Conservation (phyloP, 768 basidiomycete species). For the Suillus spraguei region DNA sequence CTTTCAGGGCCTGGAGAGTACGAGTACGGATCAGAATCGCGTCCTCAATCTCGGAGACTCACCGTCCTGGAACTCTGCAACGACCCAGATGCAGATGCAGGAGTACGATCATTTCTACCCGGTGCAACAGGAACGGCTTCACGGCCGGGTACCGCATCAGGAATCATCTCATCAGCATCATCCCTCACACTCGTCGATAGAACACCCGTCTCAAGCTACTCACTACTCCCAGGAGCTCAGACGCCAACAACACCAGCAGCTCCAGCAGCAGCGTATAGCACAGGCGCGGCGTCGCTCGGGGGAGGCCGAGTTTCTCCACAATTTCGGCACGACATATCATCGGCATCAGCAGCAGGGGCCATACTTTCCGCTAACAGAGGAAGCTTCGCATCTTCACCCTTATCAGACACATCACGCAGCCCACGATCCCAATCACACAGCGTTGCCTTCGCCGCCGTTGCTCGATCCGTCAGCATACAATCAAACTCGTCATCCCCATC, state of each 20-base stretch:
- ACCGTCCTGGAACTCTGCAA: slow-evolving; percentile 90
- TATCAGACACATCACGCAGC: slow-evolving; percentile 38
- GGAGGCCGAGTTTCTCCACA: slow-evolving; percentile 41
- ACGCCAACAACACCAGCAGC: slow-evolving; percentile 44
- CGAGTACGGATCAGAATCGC: slow-evolving; percentile 73
- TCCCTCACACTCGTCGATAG: slow-evolving; percentile 56
- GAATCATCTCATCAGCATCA: slow-evolving; percentile 49
- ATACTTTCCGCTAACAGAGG: slow-evolving; percentile 30
- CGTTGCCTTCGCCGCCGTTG: slow-evolving; percentile 34
- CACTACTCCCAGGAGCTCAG: slow-evolving; percentile 53
- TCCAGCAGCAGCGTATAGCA: slow-evolving; percentile 39
- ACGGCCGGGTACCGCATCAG: slow-evolving; percentile 47
- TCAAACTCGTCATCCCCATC: slow-evolving; percentile 35
- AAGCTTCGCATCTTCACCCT: slow-evolving; percentile 33
- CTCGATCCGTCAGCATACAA: slow-evolving; percentile 34
- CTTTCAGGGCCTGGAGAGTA: slow-evolving; percentile 43
- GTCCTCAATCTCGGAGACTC: slow-evolving; percentile 79
- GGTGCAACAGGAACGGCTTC: slow-evolving; percentile 35
- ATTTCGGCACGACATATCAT: slow-evolving; percentile 36
- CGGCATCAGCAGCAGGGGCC: slow-evolving; percentile 31
- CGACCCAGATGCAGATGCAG: slow-evolving; percentile 54
- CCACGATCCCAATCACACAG: slow-evolving; percentile 31
- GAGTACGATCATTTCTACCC: slow-evolving; percentile 50
- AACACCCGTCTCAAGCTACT: slow-evolving; percentile 31
- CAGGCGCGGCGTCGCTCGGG: slow-evolving; percentile 36